Conservation (phyloP, 306 rosid genomes). For the Acmispon strigosus region DNA sequence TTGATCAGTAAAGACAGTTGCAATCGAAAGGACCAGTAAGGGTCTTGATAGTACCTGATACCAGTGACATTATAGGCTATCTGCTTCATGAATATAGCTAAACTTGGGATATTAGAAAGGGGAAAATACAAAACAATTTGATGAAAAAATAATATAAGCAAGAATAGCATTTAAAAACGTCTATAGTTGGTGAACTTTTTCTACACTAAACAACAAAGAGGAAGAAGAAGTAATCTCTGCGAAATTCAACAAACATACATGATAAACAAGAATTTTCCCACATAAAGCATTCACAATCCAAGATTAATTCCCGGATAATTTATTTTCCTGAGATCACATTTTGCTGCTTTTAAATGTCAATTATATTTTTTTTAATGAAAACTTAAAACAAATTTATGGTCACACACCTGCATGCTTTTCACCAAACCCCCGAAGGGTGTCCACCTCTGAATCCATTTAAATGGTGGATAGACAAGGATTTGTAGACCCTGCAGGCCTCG, state of each 20-base stretch:
- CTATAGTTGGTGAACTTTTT: background rate
- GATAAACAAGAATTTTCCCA: background rate
- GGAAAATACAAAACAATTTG: background rate
- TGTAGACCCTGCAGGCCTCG: slow-evolving; percentile 78
- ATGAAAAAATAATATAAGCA: slow-evolving; percentile 8
- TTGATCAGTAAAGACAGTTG: slow-evolving; percentile 52
- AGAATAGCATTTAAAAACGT: background rate
- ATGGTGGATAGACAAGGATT: slow-evolving; percentile 69
- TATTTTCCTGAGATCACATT: background rate
- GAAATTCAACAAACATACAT: background rate
- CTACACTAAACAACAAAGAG: background rate
- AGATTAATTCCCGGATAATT: background rate
- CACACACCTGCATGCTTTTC: slow-evolving; percentile 73
- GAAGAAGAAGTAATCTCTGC: background rate
- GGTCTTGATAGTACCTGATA: slow-evolving; percentile 69
- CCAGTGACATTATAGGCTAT: slow-evolving; percentile 14
- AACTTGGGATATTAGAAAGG: background rate
- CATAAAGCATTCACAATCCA: background rate
- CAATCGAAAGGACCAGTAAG: slow-evolving; percentile 59
- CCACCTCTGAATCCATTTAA: slow-evolving; percentile 78
- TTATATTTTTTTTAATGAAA: background rate
- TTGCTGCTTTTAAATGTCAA: background rate
- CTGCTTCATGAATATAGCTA: background rate
- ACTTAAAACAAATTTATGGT: background rate
- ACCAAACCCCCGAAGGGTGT: slow-evolving; percentile 65